These are phyloP conservation scores for Phytopythium montanum DNA, from an alignment of 352 stramenopile genomes.

Conservation along the genomic window DNA sequence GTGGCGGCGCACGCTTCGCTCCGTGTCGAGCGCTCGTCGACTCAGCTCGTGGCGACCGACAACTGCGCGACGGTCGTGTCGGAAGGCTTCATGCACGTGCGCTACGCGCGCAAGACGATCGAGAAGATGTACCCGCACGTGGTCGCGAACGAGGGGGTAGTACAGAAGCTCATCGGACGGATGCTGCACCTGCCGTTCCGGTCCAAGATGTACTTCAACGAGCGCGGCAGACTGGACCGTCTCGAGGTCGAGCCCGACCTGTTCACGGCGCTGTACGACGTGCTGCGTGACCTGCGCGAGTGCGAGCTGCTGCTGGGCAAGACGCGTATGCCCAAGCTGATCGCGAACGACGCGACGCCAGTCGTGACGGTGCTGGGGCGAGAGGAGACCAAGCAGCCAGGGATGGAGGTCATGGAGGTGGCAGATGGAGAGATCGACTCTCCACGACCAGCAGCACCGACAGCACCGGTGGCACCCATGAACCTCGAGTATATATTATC, in stretches of 20 bases:
- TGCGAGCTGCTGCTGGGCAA: slow-evolving; percentile 33
- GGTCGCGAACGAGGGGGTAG: slow-evolving; percentile 27
- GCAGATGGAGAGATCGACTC: background rate
- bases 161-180: slow-evolving; percentile 40
- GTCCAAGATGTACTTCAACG: slow-evolving; percentile 42
- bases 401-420: background rate
- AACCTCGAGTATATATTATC: slow-evolving; percentile 9
- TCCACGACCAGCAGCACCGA: background rate
- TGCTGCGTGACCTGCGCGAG: slow-evolving; percentile 28
- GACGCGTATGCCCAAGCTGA: slow-evolving; percentile 6
- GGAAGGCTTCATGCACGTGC: slow-evolving; percentile 32
- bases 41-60: slow-evolving; percentile 21
- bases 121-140: slow-evolving; percentile 43
- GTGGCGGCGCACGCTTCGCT: slow-evolving; percentile 28
- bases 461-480: background rate
- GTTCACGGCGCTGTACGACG: slow-evolving; percentile 32
- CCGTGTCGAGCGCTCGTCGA: slow-evolving; percentile 22
- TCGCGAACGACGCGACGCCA: background rate
- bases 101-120: slow-evolving; percentile 41
- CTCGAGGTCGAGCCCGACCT: slow-evolving; percentile 41
- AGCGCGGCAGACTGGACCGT: slow-evolving; percentile 22
- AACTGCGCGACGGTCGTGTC: slow-evolving; percentile 25
- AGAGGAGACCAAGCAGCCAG: background rate
- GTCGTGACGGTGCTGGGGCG: background rate
- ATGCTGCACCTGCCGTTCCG: slow-evolving; percentile 37